Conservation (phyloP, 495 filamentous ascomycete genomes). For the Neurospora intermedia region DNA sequence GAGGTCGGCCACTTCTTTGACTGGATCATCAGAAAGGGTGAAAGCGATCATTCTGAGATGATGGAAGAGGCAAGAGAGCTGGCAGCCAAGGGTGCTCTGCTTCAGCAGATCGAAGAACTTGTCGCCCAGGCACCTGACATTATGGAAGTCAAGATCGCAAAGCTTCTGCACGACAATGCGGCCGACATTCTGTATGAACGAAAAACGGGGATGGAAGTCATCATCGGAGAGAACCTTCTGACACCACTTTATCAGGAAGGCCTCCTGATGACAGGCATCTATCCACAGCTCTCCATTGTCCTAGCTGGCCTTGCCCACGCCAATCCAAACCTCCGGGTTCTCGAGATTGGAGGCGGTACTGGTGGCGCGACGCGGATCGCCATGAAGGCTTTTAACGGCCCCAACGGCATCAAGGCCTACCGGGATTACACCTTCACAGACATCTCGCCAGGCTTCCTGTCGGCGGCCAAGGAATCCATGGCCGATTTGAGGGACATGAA, state of each 20-base stretch:
- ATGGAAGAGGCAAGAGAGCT: too few species aligned
- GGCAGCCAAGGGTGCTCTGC: too few species aligned
- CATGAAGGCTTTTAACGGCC: conserved; percentile 23
- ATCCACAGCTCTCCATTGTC: conserved; percentile 15
- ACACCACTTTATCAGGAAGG: conserved; percentile 21
- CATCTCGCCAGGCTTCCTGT: conserved; percentile 43
- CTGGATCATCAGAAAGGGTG: too few species aligned
- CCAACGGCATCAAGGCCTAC: conserved; percentile 8
- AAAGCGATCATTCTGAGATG: too few species aligned
- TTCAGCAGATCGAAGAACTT: too few species aligned
- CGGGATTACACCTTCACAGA: conserved; percentile 43
- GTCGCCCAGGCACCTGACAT: too few species aligned
- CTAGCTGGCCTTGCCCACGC: conserved; percentile 11
- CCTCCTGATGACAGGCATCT: conserved; percentile 5
- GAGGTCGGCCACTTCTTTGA: too few species aligned
- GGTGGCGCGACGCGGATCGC: conserved; percentile 35
- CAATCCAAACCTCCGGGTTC: conserved; percentile 23
- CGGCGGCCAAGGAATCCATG: conserved; percentile 34
- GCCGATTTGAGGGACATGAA: conserved; percentile 27
- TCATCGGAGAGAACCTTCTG: conserved; percentile 22
- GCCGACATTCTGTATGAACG: conserved; percentile 19
- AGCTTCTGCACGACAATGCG: conserved; percentile 9
- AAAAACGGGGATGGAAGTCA: conserved; percentile 21
- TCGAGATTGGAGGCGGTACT: conserved; percentile 47
- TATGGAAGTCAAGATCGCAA: conserved; percentile 18